A percentile compares a stretch with the other conserved stretches of the same genome.
These are phyloP conservation scores for Persicaria tinctoria DNA, from an alignment of 148 eudicot genomes.

Conservation along the genomic window DNA sequence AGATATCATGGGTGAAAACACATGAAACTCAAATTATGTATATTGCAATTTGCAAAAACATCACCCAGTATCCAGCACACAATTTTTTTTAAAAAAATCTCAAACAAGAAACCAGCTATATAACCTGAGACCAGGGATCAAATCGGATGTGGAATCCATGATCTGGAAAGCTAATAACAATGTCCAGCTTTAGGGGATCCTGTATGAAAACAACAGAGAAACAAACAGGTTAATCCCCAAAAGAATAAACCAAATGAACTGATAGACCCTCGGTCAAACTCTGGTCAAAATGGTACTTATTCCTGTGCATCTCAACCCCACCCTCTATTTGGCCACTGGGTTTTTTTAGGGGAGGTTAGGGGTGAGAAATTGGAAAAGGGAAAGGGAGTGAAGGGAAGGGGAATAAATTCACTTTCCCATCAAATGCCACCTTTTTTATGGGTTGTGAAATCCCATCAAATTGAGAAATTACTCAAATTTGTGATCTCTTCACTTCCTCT, in stretches of 20 bases:
- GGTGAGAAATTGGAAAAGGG: too few relatives aligned
- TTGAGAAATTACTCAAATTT: too few relatives aligned
- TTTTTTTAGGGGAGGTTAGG: too few relatives aligned
- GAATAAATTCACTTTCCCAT: too few relatives aligned
- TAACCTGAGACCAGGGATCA: slow-evolving; percentile 92
- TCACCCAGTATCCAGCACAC: not conserved
- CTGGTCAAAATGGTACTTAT: not conserved
- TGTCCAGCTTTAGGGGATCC: slow-evolving; percentile 84
- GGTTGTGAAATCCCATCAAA: too few relatives aligned
- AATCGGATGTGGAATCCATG: slow-evolving; percentile 92
- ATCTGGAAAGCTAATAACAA: slow-evolving; percentile 94
- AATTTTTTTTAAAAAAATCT: not conserved
- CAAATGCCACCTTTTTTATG: too few relatives aligned
- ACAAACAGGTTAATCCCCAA: slow-evolving; percentile 3
- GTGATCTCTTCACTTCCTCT: too few relatives aligned
- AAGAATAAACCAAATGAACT: not conserved
- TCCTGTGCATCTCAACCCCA: not conserved
- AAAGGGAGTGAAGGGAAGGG: too few relatives aligned
- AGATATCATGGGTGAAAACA: slow-evolving; percentile 3
- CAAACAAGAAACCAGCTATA: slow-evolving; percentile 3
- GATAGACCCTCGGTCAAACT: too few relatives aligned
- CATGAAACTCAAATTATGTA: not conserved
- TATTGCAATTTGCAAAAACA: not conserved
- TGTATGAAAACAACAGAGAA: slow-evolving; percentile 20
- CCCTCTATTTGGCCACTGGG: too few relatives aligned